These are phyloP conservation scores for Lentinula detonsa DNA, from an alignment of 768 basidiomycete genomes.

Conservation along the genomic window DNA sequence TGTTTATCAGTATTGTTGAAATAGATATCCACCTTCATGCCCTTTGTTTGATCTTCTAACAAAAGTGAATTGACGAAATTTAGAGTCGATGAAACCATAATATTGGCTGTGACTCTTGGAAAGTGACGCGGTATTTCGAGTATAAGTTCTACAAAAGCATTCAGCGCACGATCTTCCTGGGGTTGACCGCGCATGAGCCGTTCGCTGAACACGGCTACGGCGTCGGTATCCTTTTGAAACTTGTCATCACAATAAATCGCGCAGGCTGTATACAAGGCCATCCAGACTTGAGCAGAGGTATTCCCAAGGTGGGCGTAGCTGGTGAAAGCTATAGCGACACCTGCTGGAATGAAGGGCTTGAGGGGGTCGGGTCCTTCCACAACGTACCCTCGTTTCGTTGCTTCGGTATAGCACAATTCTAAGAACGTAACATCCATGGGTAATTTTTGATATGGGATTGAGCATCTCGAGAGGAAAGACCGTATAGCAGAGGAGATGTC, in stretches of 20 bases:
- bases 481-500: not conserved
- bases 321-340: conserved; percentile 20
- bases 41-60: conserved; percentile 23
- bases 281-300: conserved; percentile 23
- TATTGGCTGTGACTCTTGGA: conserved; percentile 21
- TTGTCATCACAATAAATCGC: conserved; percentile 31
- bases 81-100: conserved; percentile 29
- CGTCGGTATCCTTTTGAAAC: conserved; percentile 15
- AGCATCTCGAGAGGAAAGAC: conserved; percentile 2
- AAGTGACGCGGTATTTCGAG: conserved; percentile 22
- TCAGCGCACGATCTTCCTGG: conserved; percentile 25
- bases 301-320: conserved; percentile 23
- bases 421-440: conserved; percentile 7
- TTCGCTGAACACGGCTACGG: conserved; percentile 27
- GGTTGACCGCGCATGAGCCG: conserved; percentile 16
- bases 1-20: not conserved
- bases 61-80: conserved; percentile 27
- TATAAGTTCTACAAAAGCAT: conserved; percentile 26
- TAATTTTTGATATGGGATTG: not conserved
- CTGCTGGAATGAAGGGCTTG: conserved; percentile 23
- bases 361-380: conserved; percentile 16
- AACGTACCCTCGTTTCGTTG: conserved; percentile 18
- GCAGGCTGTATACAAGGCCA: conserved; percentile 34
- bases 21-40: conserved; percentile 17
- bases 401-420: conserved; percentile 17